A percentile compares a stretch with the other conserved stretches of the same genome.
These are phyloP conservation scores for Dendrobium officinale DNA, from an alignment of 106 monocot genomes.

Conservation along the genomic window DNA sequence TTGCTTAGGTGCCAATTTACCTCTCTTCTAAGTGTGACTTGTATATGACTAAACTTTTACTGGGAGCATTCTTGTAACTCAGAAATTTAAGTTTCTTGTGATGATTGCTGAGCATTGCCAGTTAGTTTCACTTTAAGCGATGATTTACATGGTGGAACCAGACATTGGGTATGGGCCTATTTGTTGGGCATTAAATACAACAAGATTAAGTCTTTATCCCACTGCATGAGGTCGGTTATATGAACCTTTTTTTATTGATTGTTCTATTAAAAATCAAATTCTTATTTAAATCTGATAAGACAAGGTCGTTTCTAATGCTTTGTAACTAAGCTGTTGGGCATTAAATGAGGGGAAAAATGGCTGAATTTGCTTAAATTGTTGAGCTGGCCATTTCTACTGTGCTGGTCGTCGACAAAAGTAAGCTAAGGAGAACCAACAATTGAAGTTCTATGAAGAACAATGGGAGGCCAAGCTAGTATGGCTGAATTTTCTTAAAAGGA, in stretches of 20 bases:
- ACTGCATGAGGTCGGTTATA: no score
- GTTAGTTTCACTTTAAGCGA: not conserved
- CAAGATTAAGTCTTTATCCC: no score
- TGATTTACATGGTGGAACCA: not conserved
- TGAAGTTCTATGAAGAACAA: not conserved
- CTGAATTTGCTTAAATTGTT: no score
- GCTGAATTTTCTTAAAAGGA: not conserved
- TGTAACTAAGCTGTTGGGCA: not conserved
- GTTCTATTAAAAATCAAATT: no score
- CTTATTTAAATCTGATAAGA: no score
- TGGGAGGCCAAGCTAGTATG: not conserved
- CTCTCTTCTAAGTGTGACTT: not conserved
- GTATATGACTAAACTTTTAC: not conserved
- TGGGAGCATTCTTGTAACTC: not conserved
- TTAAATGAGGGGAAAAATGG: not conserved
- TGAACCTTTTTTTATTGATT: no score
- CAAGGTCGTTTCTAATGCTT: no score
- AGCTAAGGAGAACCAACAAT: no score
- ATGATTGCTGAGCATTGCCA: not conserved
- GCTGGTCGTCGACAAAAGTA: no score
- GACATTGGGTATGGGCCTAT: not conserved
- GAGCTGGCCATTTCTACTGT: no score
- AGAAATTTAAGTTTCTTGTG: not conserved
- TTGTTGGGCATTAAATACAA: not conserved
- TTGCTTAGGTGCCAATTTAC: not conserved